Evolutionary conservation across 495 filamentous ascomycete species (phyloP).

Genomic region (Penicillium alfredii): DNA sequence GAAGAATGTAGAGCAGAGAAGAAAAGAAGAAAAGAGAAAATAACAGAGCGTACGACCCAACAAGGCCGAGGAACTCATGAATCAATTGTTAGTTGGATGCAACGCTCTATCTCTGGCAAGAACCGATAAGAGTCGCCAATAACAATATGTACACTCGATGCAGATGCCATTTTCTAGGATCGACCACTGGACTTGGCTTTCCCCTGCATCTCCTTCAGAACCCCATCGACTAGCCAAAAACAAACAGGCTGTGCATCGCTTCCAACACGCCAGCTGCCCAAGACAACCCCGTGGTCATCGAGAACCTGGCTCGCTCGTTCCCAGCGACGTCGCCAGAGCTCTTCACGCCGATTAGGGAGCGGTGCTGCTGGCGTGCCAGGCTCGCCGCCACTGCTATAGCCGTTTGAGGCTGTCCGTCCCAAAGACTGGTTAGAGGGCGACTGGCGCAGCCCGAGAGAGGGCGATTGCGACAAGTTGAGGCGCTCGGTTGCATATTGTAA

Average conservation of each 20-base stretch:
- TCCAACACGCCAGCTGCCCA: conserved; percentile 82
- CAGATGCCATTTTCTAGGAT: background rate
- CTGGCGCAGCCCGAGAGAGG: conserved; percentile 15
- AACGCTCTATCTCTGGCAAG: too few species aligned
- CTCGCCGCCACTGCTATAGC: conserved; percentile 11
- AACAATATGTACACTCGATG: background rate
- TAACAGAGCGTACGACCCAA: too few species aligned
- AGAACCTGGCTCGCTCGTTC: conserved; percentile 66
- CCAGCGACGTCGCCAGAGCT: conserved; percentile 77
- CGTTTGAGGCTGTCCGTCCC: conserved; percentile 7
- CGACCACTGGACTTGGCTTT: background rate
- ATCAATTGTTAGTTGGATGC: too few species aligned
- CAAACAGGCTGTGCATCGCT: conserved; percentile 64
- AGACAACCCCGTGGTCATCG: conserved; percentile 58
- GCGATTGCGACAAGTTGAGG: conserved; percentile 19
- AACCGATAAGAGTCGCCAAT: too few species aligned
- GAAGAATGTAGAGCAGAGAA: too few species aligned
- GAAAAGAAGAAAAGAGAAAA: too few species aligned
- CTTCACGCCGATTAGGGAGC: conserved; percentile 66
- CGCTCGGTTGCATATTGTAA: conserved; percentile 33
- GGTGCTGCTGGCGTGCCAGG: conserved; percentile 22
- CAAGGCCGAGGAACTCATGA: too few species aligned
- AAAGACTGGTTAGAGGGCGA: conserved; percentile 28
- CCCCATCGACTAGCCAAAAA: conserved; percentile 46
- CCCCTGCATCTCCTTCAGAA: conserved; percentile 21